Percentiles rank a stretch among this genome's conserved stretches.
phyloP scores from a whole-genome alignment of 129 eudicot genomes.

The Chrysanthemum seticuspe region DNA sequence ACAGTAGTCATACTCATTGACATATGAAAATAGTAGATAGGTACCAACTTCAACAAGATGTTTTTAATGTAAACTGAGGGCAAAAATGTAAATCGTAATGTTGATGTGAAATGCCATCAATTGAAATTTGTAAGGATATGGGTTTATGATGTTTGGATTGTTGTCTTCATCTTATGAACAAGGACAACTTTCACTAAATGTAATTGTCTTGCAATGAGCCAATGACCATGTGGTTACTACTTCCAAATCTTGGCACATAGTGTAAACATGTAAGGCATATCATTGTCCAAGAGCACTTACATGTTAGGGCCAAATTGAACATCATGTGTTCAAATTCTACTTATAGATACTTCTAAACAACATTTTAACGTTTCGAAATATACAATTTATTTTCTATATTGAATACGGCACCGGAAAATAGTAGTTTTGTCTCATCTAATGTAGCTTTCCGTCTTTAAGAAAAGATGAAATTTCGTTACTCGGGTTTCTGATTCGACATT shows the following conservation, averaged over 20 bases:
- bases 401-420: background rate
- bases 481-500: too few relatives aligned
- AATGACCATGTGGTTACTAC: constrained; percentile 25
- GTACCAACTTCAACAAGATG: background rate
- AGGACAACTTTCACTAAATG: constrained; percentile 37
- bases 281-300: background rate
- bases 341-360: background rate
- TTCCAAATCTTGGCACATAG: constrained; percentile 16
- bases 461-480: background rate
- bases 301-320: background rate
- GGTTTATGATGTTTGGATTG: constrained; percentile 16
- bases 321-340: background rate
- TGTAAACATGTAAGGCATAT: constrained; percentile 11
- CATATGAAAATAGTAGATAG: background rate
- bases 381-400: background rate
- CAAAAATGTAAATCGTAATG: background rate
- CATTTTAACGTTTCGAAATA: background rate
- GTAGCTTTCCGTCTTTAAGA: background rate
- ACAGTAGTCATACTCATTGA: too few relatives aligned
- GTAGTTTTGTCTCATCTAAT: background rate
- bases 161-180: constrained; percentile 26
- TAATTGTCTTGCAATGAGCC: constrained; percentile 23
- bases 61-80: background rate
- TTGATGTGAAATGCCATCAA: constrained; percentile 25
- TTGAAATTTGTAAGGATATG: constrained; percentile 21